Conservation (phyloP, 257 asterid species). For the Cruciata laevipes region DNA sequence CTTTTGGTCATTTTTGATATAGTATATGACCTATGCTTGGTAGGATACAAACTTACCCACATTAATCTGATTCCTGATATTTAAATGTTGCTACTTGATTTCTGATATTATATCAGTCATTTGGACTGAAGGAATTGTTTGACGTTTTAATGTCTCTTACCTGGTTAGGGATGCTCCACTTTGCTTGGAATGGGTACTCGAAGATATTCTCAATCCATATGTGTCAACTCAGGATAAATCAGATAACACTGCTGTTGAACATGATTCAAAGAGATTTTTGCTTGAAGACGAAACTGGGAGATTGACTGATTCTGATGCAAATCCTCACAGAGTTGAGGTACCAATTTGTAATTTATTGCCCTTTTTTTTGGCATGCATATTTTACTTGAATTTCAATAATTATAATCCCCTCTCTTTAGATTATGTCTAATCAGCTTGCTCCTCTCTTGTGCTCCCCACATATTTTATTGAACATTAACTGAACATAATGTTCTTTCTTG, state of each 20-base stretch:
- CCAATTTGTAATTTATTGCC: too few relatives aligned
- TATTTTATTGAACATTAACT: too few relatives aligned
- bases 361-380: not conserved
- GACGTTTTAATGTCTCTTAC: slow-evolving; percentile 4
- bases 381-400: not conserved
- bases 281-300: slow-evolving; percentile 63
- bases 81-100: too few relatives aligned
- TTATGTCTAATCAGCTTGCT: not conserved
- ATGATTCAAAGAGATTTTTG: slow-evolving; percentile 39
- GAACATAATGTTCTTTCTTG: not conserved
- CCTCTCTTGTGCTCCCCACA: not conserved
- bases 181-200: slow-evolving; percentile 98
- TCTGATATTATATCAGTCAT: too few relatives aligned
- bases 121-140: not conserved
- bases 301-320: slow-evolving; percentile 49
- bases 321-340: slow-evolving; percentile 91
- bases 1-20: not conserved
- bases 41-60: not conserved
- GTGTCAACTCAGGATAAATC: slow-evolving; percentile 23
- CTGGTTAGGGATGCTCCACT: slow-evolving; percentile 75
- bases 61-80: too few relatives aligned
- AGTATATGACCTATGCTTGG: not conserved
- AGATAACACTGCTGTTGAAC: slow-evolving; percentile 32
- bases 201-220: slow-evolving; percentile 53
- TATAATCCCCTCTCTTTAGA: not conserved